Percentiles rank a stretch among this genome's conserved stretches.
Evolutionary conservation across 2,329 filamentous ascomycete genomes (phyloP).

Genomic region (Ophiostoma himal-ulmi): DNA sequence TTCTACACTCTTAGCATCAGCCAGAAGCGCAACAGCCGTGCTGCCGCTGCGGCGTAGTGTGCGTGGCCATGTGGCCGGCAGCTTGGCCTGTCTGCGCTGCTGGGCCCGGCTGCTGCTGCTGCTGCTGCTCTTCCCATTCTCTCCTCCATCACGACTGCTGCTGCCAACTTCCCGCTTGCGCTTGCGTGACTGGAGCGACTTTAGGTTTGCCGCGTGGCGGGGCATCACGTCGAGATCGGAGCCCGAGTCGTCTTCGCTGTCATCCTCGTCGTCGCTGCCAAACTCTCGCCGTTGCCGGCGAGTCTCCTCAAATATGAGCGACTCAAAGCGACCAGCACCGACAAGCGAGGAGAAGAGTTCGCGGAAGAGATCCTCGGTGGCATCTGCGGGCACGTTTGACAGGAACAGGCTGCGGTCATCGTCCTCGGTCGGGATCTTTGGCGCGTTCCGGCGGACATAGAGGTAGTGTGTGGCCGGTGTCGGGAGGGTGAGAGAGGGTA

Average conservation of each 20-base stretch:
- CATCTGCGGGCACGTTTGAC: constrained; percentile 83
- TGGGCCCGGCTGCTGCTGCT: neutral
- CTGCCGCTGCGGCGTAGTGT: constrained; percentile 66
- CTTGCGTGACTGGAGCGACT: constrained; percentile 42
- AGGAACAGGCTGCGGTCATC: constrained; percentile 78
- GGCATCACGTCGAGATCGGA: constrained; percentile 37
- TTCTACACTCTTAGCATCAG: constrained; percentile 73
- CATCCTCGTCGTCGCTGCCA: constrained; percentile 4
- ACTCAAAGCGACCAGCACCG: constrained; percentile 71
- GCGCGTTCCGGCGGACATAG: constrained; percentile 77
- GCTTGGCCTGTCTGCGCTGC: constrained; percentile 14
- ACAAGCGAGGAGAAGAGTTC: constrained; percentile 69
- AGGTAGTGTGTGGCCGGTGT: constrained; percentile 68
- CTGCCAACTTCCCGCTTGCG: constrained; percentile 41
- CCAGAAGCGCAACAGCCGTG: constrained; percentile 74
- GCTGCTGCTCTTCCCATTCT: neutral
- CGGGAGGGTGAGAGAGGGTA: constrained; percentile 51
- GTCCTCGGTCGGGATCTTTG: constrained; percentile 66
- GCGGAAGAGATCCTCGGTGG: constrained; percentile 70
- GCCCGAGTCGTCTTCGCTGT: neutral
- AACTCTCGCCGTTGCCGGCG: constrained; percentile 33
- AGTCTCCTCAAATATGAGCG: constrained; percentile 66
- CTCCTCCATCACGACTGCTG: neutral
- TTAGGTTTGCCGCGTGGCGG: constrained; percentile 38
- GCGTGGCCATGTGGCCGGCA: constrained; percentile 70